Evolutionary conservation across 257 asterid genomes (phyloP).

Genomic region (Fraxinus pennsylvanica): DNA sequence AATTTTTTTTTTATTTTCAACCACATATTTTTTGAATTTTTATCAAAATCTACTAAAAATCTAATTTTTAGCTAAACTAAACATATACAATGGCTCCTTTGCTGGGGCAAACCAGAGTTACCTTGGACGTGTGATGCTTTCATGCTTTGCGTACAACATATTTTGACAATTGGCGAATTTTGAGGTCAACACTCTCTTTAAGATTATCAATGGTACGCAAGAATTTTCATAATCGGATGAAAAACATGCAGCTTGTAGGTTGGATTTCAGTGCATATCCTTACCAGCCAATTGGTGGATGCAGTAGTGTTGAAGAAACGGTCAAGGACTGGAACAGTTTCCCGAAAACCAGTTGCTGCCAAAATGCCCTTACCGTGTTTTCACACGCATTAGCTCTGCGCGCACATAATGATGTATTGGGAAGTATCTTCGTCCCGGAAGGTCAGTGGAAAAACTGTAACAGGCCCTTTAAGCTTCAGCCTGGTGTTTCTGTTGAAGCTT

Average conservation of each 20-base stretch:
- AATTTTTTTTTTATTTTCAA: no score
- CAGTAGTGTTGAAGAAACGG: constrained; percentile 26
- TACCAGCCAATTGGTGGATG: constrained; percentile 73
- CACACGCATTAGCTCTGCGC: constrained; percentile 53
- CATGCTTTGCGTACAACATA: background rate
- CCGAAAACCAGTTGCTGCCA: constrained; percentile 62
- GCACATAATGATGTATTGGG: constrained; percentile 31
- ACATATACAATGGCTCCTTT: no score
- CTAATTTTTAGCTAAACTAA: no score
- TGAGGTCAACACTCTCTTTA: background rate
- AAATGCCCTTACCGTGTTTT: constrained; percentile 44
- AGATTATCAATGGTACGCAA: background rate
- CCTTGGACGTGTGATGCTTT: background rate
- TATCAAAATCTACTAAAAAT: no score
- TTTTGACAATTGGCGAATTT: no score
- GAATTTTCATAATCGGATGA: constrained; percentile 9
- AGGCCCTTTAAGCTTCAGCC: constrained; percentile 44
- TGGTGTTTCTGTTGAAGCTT: constrained; percentile 40
- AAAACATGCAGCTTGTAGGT: constrained; percentile 50
- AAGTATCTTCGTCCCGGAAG: constrained; percentile 39
- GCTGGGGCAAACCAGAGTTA: no score
- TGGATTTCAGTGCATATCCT: constrained; percentile 52
- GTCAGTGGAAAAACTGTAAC: constrained; percentile 46
- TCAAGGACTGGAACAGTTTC: constrained; percentile 48
- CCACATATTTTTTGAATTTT: no score